Base-by-base conservation (phyloP, 78 protist genomes). In the Dictyostelium firmibasis region DNA sequence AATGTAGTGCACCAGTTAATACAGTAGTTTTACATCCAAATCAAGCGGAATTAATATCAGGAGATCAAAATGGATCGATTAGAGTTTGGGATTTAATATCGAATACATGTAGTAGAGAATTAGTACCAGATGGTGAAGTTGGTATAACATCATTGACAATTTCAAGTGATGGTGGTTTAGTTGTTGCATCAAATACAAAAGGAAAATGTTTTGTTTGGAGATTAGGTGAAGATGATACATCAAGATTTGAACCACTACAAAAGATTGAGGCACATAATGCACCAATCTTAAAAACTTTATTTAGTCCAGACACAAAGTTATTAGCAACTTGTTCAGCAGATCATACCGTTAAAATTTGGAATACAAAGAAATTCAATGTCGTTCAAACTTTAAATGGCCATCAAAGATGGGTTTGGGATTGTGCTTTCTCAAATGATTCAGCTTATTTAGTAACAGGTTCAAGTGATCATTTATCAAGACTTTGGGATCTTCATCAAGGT, bases 381-480 rank as follows among this genome's bases (percentile, higher is more conserved):
- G 79, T 36, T 16, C 93, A 96, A 78, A 84, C 93, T 1, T 92
- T 99, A 14, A 41, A 27, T 3, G 99, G 98, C 0, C 99, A 99
- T 92, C 83, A 84, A 87, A 79, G 97, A 18, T 98, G 99, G 99
- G 99, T 99, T 16, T 99, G 99, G 99, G 99, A 99, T 92, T 97
- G 98, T 23, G 98, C 96, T 67, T 99, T 98, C 92, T 89, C 98
- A 2, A 89, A 95, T 20, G 99, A 99, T 41, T 99, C 99, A 8
- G 97, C 96, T 3, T 99, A 98, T 83, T 85, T 99, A 0, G 98
- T 98, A n/a, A 96, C 97, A 14, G 99, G 97, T 0, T 94, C 98
- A 10, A 96, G 98, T 11, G 99, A 99, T 84, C 62, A 67, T 64
- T 70, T 97, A 2, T 98, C 99, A 31, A 35, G 91, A 50, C 96